Evolutionary conservation across 2,329 filamentous ascomycete species (phyloP).

Genomic region (Colletotrichum noveboracense): DNA sequence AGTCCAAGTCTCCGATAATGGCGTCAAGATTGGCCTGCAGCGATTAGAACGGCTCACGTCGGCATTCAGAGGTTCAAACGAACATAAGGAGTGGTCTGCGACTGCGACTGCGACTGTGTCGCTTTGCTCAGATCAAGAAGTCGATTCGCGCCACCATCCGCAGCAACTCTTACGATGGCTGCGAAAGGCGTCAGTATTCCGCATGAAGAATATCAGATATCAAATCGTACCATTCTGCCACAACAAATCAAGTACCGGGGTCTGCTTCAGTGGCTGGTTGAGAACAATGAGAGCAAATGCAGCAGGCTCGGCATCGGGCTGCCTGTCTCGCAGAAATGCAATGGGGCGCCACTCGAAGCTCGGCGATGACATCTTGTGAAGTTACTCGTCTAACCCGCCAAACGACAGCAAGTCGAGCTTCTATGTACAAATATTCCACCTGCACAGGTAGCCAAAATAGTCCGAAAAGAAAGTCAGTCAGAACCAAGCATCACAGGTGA

Average conservation of each 20-base stretch:
- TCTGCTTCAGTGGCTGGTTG: conserved; percentile 54
- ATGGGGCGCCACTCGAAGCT: conserved; percentile 45
- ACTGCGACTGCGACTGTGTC: background rate
- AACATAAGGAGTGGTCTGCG: background rate
- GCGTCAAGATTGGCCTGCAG: conserved; percentile 64
- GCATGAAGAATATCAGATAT: background rate
- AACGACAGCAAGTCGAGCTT: background rate
- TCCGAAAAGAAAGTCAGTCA: background rate
- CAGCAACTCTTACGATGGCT: conserved; percentile 77
- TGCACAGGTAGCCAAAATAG: background rate
- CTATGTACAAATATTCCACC: background rate
- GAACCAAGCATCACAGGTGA: background rate
- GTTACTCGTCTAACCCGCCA: background rate
- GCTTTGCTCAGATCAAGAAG: conserved; percentile 52
- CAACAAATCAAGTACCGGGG: conserved; percentile 52
- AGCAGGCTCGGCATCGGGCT: conserved; percentile 23
- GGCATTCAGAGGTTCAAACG: background rate
- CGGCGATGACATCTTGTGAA: background rate
- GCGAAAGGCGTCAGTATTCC: conserved; percentile 25
- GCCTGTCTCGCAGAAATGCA: conserved; percentile 39
- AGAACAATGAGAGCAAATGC: conserved; percentile 54
- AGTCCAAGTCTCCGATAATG: conserved; percentile 93
- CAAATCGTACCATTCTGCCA: conserved; percentile 52
- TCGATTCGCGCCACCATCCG: conserved; percentile 89
- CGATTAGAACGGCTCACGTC: background rate